phyloP scores from a whole-genome alignment of 495 filamentous ascomycete species.

The Chaetomidium leptoderma region DNA sequence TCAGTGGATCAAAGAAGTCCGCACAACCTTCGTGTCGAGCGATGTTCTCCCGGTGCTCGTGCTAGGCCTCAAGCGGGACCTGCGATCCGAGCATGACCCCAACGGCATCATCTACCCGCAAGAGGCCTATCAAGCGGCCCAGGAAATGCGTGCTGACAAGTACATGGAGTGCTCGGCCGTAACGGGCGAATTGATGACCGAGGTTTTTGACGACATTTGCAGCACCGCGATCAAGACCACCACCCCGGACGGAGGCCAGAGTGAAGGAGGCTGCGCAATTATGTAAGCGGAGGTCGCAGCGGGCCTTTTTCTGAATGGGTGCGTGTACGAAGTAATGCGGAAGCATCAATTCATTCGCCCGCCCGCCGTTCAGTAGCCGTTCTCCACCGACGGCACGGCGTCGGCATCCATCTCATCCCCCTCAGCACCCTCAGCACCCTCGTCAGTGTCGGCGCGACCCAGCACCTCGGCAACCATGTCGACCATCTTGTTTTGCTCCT shows the following conservation, averaged over 20 bases:
- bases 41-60: constrained; percentile 65
- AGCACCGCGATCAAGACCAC: constrained; percentile 61
- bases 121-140: constrained; percentile 68
- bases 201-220: constrained; percentile 75
- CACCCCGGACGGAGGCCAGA: constrained; percentile 42
- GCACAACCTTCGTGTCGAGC: constrained; percentile 56
- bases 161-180: constrained; percentile 88
- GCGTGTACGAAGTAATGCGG: too few species aligned
- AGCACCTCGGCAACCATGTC: constrained; percentile 42
- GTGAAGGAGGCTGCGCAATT: constrained; percentile 39
- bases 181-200: constrained; percentile 72
- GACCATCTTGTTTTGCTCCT: constrained; percentile 42
- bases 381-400: constrained; percentile 31
- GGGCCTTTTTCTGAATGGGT: neutral
- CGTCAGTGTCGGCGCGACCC: constrained; percentile 28
- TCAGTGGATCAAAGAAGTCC: constrained; percentile 68
- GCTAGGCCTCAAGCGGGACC: constrained; percentile 76
- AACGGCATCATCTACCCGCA: constrained; percentile 68
- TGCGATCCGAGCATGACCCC: constrained; percentile 59
- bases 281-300: constrained; percentile 24
- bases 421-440: constrained; percentile 19
- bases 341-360: neutral
- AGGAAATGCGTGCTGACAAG: constrained; percentile 76
- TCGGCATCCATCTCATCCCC: constrained; percentile 24
- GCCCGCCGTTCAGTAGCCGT: constrained; percentile 27